Evolutionary conservation across 768 basidiomycete genomes (phyloP), one percentile per base, ranked within the genome.

Genomic region (Boletus patriciae): DNA sequence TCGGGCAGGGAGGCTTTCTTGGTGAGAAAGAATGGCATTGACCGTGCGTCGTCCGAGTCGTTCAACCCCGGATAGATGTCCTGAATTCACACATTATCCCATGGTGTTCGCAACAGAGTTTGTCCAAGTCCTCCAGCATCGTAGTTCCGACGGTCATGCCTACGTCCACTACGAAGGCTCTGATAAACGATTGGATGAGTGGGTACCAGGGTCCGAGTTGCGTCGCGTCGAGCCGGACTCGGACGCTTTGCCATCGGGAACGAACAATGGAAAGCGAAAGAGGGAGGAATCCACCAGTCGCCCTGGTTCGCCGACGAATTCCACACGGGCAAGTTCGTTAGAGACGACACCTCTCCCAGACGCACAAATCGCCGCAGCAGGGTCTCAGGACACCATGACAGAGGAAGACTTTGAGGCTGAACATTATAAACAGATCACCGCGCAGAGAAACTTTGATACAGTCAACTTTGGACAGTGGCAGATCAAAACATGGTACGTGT

Each of bases 381-480:
- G 10, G 8, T 40, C 52, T 18, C 70, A 77, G 53, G 66, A 76
- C 34, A 64, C 71, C 8, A 77, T 87, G 77, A 81, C 83, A 18
- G 86, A 87, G 66, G 86, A 89, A 58, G 88, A 89, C 56, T 83
- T 79, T 65, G 87, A 89, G 63, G 73, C 87, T 27, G 77, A 84
- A 57, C 84, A 83, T 52, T 86, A 88, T 67, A 84, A 83, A 67
- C 79, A 84, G 68, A 80, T 85, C 59, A 83, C 82, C 23, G 80
- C 83, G 6, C 83, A 86, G 63, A 80, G 90, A 58, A 97, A 95
- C 69, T 93, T 94, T 67, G 92, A 94, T 58, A 84, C 83, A 65
- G 91, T 95, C 60, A 82, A 85, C 64, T 92, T 94, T 72, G 92
- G 91, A 43, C 78, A 85, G 27, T 94, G 88, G 84, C 80, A 88